Conservation (phyloP, 1,284 basidiomycete species). For the Afroboletus lepidellus region DNA sequence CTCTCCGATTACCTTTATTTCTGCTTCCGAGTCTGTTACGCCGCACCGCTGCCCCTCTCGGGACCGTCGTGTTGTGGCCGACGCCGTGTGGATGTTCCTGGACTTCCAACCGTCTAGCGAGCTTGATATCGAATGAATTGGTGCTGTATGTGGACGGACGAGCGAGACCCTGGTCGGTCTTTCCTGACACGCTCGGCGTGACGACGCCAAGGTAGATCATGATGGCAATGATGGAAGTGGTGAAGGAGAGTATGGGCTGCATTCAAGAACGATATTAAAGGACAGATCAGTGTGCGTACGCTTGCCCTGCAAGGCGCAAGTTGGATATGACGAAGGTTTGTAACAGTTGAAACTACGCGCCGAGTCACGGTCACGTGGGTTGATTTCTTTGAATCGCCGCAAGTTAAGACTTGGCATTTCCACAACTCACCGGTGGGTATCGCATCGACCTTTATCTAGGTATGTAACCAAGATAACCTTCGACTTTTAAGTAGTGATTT, state of each 20-base stretch:
- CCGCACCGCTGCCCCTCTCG: neutral
- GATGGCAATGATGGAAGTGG: constrained; percentile 10
- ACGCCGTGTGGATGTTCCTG: neutral
- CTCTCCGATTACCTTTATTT: neutral
- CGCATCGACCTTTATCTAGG: no score
- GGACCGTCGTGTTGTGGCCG: constrained; percentile 5
- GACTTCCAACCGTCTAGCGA: neutral
- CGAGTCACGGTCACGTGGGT: constrained; percentile 17
- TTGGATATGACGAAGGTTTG: neutral
- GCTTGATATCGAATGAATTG: neutral
- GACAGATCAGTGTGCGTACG: neutral
- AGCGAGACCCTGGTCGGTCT: neutral
- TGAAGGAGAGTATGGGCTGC: constrained; percentile 13
- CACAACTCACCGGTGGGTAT: no score
- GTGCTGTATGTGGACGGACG: constrained; percentile 1
- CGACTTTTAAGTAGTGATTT: no score
- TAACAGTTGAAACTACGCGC: neutral
- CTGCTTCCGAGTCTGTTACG: constrained; percentile 1
- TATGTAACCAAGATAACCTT: no score
- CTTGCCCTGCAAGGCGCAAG: constrained; percentile 19
- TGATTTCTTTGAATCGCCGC: no score
- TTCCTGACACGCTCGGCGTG: constrained; percentile 8
- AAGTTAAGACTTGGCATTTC: no score
- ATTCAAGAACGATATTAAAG: neutral
- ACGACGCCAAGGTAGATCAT: constrained; percentile 15